Base-by-base conservation (phyloP, 2,329 filamentous ascomycete genomes). In the Metarhizium robertsii region DNA sequence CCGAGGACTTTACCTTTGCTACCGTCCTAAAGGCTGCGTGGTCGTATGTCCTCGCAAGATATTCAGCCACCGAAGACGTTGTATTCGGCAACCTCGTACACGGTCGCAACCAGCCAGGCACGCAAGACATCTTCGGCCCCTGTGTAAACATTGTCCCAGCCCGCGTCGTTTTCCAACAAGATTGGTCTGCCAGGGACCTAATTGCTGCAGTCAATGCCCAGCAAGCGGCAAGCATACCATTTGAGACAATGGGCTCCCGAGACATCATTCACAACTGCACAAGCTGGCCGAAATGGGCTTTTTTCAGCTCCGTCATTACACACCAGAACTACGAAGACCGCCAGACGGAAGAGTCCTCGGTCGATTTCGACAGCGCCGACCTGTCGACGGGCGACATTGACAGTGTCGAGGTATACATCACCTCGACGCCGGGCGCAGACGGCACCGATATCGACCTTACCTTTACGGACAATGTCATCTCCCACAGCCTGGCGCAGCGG, bases 71-170 rank as follows among this genome's bases (percentile, higher is more conserved):
- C 14, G 6, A 50, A 2, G 53, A 54, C 29, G 47, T 54, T n/a
- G 53, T 54, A 4, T 54, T 54, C 30, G 53, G 53, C 47, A 54
- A 13, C n/a, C 47, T 54, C 6, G 30, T 29, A 11, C 53, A 54
- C 25, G 53, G 53, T 36, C 53, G 53, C 16, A 50, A 54, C 29
- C 36, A 54, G 53, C 53, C 53, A 7, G 53, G 53, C 36, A 54
- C 53, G 25, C 53, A 54, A 36, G 47, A 40, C 13, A 34, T 50
- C 7, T 50, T 54, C 29, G 53, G 47, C 16, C 20, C 53, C 10
- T 54, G 53, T 13, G 53, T 54, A 25, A 54, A 50, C 38, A 54
- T 54, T 16, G 25, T 50, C 3, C 47, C 53, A 14, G n/a, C 36
- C 2, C 47, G 53, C 47, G 32, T 54, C 10, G 29, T 38, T 25